Base-by-base conservation (phyloP, 192 early-diverging fungal species). In the Coemansia sp. region DNA sequence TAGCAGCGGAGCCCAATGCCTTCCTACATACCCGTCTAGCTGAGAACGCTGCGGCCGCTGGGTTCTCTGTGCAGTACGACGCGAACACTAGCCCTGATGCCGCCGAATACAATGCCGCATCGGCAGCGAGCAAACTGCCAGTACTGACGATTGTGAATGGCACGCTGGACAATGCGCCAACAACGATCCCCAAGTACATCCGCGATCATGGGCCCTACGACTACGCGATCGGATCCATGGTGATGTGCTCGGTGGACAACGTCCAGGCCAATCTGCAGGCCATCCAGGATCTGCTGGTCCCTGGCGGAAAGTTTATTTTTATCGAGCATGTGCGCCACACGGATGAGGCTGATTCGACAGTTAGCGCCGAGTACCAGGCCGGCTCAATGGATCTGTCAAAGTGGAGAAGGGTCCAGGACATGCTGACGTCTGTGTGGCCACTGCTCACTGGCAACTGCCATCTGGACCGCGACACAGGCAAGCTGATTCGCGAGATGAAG, bases 321-420 rank as follows among this genome's bases (percentile, higher is more conserved):
- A 53, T 73, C 14, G 71, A 79, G 64, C 76, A 79, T 41, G 76
- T 79, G 31, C 58, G 57, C 28, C 74, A 76, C 32, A 62, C 54
- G 3, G 59, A 78, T 21, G 62, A 56, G 7, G 1, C n/a, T 14
- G 65, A 71, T 24, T 8, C 25, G 18, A 62, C 59, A 2, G 59
- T 67, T 0, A 54, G 44, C 10, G 31, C 48, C 25, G 51, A 57
- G 3, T 60, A 53, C 44, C 25, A 31, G 30, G 49, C 58, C 25
- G 64, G 49, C 3, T 38, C 21, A 8, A 12, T 70, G 16, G 54
- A 71, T 51, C 7, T 70, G 25, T 10, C 14, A 0, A 10, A 7
- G 21, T 78, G 76, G 76, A 22, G 31, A 12, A 25, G 18, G 18
- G 25, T 69, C 6, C 76, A 79, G 64, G 49, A 51, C 2, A 5